phyloP scores from a whole-genome alignment of 78 protist species.

The Andalucia godoyi region DNA sequence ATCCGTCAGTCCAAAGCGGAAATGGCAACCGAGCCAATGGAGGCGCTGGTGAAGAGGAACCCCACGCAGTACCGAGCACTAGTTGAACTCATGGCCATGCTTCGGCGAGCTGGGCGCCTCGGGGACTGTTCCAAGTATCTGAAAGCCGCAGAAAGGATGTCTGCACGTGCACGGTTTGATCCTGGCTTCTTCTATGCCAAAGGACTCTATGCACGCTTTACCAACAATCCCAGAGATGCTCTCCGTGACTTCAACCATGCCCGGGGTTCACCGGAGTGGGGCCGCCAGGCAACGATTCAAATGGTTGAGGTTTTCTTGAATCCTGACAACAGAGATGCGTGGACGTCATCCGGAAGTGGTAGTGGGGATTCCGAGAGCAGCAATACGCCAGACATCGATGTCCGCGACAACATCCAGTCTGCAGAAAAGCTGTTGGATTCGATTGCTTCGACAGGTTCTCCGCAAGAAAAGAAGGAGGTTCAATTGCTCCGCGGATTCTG shows the following conservation, averaged over 20 bases:
- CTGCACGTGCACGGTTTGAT: not conserved
- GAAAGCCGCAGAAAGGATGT: slow-evolving; percentile 5
- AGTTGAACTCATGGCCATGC: slow-evolving; percentile 23
- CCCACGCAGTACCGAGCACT: slow-evolving; percentile 44
- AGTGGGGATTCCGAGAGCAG: not conserved
- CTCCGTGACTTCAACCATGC: slow-evolving; percentile 21
- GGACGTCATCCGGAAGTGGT: not conserved
- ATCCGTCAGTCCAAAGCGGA: slow-evolving; percentile 20
- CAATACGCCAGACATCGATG: not conserved
- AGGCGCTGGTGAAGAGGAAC: slow-evolving; percentile 29
- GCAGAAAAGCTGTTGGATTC: slow-evolving; percentile 16
- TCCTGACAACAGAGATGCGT: slow-evolving; percentile 4
- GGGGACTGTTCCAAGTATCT: slow-evolving; percentile 2
- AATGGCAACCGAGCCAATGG: slow-evolving; percentile 33
- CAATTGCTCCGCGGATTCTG: not conserved
- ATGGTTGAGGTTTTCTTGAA: slow-evolving; percentile 49
- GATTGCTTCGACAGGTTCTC: not conserved
- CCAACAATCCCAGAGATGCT: slow-evolving; percentile 25
- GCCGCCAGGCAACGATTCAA: not conserved
- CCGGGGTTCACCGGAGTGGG: slow-evolving; percentile 29
- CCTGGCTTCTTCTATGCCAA: slow-evolving; percentile 24
- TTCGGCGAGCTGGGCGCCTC: slow-evolving; percentile 49
- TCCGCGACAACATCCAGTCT: not conserved
- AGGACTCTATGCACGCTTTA: slow-evolving; percentile 19
- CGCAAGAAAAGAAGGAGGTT: not conserved